A percentile compares a stretch with the other conserved stretches of the same genome.
Evolutionary conservation across 768 basidiomycete genomes (phyloP).

Genomic region (Termitomyces sp.): DNA sequence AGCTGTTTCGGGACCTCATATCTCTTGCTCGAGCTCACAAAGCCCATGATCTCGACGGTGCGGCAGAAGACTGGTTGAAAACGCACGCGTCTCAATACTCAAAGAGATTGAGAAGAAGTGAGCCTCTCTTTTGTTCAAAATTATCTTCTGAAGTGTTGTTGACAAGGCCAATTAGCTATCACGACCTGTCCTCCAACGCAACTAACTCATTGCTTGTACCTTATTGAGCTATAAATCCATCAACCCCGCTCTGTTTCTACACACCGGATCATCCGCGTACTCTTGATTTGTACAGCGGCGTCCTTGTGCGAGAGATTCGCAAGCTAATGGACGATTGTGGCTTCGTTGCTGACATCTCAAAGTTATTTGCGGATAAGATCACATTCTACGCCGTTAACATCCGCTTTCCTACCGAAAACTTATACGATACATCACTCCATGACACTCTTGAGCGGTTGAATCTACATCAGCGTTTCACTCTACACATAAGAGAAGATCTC

Average conservation of each 20-base stretch:
- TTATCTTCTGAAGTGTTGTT: neutral
- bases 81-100: neutral
- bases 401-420: neutral
- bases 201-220: neutral
- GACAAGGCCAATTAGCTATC: neutral
- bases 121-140: neutral
- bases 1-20: neutral
- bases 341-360: neutral
- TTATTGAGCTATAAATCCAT: neutral
- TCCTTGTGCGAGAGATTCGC: neutral
- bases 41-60: too few species aligned
- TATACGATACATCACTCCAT: neutral
- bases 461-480: neutral
- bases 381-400: neutral
- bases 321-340: slow-evolving; percentile 5
- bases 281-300: neutral
- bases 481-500: neutral
- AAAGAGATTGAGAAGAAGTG: neutral
- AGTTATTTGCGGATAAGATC: too few species aligned
- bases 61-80: neutral
- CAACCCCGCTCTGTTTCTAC: neutral
- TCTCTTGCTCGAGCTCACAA: neutral
- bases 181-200: neutral
- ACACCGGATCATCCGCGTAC: neutral
- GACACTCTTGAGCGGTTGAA: neutral